phyloP scores from a whole-genome alignment of 2,329 filamentous ascomycete genomes.

The Phaeophleospora eucalypticola region DNA sequence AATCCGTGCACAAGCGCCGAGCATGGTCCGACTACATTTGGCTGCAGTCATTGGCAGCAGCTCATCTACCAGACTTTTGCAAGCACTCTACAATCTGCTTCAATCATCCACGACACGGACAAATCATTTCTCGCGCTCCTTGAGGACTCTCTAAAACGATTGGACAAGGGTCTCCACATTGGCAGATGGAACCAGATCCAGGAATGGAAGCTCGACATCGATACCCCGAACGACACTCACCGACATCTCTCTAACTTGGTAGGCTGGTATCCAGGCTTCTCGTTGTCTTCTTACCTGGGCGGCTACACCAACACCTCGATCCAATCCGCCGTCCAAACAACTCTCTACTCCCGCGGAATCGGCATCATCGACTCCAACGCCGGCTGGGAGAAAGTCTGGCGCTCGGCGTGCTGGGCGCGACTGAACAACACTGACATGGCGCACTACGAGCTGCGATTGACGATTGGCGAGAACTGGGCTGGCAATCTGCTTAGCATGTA shows the following conservation, averaged over 20 bases:
- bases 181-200: too few relatives aligned
- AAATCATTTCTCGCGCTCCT: too few relatives aligned
- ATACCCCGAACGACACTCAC: conserved; percentile 44
- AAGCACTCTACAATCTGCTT: too few relatives aligned
- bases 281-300: conserved; percentile 41
- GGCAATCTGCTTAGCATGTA: conserved; percentile 53
- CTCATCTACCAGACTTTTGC: too few relatives aligned
- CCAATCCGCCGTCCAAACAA: conserved; percentile 43
- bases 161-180: too few relatives aligned
- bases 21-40: too few relatives aligned
- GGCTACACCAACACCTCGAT: conserved; percentile 46
- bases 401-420: conserved; percentile 53
- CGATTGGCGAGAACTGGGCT: conserved; percentile 49
- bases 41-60: too few relatives aligned
- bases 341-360: conserved; percentile 45
- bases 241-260: conserved; percentile 54
- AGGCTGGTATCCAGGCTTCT: conserved; percentile 55
- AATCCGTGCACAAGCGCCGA: too few relatives aligned
- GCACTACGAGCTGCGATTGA: conserved; percentile 47
- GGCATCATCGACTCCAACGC: conserved; percentile 51
- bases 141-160: too few relatives aligned
- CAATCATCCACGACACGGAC: too few relatives aligned
- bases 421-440: conserved; percentile 51
- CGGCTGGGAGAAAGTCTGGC: conserved; percentile 58
- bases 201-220: too few relatives aligned